Evolutionary conservation across 176 grass and related monocot genomes (phyloP).

Genomic region (Oryza longistaminata): DNA sequence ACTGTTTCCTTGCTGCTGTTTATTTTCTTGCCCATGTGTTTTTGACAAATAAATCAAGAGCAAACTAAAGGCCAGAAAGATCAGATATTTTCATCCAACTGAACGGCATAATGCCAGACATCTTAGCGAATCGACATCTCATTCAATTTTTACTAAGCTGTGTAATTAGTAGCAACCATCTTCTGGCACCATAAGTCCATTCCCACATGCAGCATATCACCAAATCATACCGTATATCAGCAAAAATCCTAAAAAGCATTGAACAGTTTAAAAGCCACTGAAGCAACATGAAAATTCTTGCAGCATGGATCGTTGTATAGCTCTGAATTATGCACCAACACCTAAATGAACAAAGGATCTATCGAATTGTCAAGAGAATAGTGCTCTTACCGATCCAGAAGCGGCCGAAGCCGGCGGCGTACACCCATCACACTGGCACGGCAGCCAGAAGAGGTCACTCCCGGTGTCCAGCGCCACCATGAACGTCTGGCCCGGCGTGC

Average conservation of each 20-base stretch:
- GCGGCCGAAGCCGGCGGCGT: slow-evolving; percentile 34
- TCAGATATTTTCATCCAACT: not conserved
- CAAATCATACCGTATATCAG: not conserved
- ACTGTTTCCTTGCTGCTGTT: no score
- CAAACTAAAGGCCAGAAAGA: not conserved
- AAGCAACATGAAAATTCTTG: not conserved
- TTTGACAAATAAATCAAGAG: not conserved
- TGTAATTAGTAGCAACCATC: not conserved
- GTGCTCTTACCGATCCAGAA: slow-evolving; percentile 49
- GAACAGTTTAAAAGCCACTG: not conserved
- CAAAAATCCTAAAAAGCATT: not conserved
- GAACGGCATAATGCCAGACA: not conserved
- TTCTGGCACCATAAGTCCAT: not conserved
- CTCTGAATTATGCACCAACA: not conserved
- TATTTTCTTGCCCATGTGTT: no score
- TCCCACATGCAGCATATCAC: not conserved
- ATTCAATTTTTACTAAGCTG: not conserved
- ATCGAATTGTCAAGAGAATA: not conserved
- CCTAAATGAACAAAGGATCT: not conserved
- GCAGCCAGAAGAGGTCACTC: slow-evolving; percentile 86
- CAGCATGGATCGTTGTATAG: not conserved
- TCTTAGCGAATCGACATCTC: not conserved
- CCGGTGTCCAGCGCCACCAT: slow-evolving; percentile 91
- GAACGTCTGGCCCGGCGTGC: slow-evolving; percentile 78
- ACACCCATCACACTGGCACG: slow-evolving; percentile 75